A percentile compares a stretch with the other conserved stretches of the same genome.
Evolutionary conservation across 352 stramenopile genomes (phyloP).

Genomic region (Phytopythium chamaehyphon): DNA sequence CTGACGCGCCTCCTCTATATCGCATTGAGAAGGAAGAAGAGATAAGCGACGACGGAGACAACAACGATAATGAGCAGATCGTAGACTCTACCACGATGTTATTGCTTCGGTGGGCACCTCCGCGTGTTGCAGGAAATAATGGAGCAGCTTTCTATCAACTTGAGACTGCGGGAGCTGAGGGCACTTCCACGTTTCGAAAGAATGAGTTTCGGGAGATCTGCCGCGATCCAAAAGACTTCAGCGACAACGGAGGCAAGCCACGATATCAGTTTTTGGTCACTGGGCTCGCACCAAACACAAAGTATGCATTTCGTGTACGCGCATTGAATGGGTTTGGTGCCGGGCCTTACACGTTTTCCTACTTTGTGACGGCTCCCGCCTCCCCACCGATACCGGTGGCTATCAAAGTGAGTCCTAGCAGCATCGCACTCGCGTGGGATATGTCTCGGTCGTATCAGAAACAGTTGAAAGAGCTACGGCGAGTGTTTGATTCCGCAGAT

Average conservation of each 20-base stretch:
- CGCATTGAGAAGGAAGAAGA: slow-evolving; percentile 43
- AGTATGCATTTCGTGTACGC: slow-evolving; percentile 87
- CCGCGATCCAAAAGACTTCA: slow-evolving; percentile 83
- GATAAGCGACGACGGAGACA: slow-evolving; percentile 6
- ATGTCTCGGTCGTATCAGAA: slow-evolving; percentile 58
- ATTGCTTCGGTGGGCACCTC: slow-evolving; percentile 60
- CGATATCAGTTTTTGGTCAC: slow-evolving; percentile 71
- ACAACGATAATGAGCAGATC: not conserved
- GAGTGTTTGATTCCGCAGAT: slow-evolving; percentile 83
- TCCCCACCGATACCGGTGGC: slow-evolving; percentile 64
- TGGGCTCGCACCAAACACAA: slow-evolving; percentile 76
- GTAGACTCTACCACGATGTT: slow-evolving; percentile 72
- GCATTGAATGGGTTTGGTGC: slow-evolving; percentile 90
- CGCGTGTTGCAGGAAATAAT: slow-evolving; percentile 53
- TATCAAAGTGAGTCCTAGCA: slow-evolving; percentile 59
- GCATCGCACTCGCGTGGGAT: slow-evolving; percentile 76
- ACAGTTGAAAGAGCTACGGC: slow-evolving; percentile 66
- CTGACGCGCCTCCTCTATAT: slow-evolving; percentile 51
- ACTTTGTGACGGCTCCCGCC: slow-evolving; percentile 80
- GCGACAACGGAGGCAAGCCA: slow-evolving; percentile 73
- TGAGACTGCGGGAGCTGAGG: slow-evolving; percentile 74
- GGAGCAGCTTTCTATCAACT: slow-evolving; percentile 81
- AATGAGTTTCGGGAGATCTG: slow-evolving; percentile 83
- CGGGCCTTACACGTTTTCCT: slow-evolving; percentile 77
- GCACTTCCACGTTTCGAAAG: slow-evolving; percentile 53